Conservation (phyloP, 305 asterid genomes). For the Fraxinus greggii region DNA sequence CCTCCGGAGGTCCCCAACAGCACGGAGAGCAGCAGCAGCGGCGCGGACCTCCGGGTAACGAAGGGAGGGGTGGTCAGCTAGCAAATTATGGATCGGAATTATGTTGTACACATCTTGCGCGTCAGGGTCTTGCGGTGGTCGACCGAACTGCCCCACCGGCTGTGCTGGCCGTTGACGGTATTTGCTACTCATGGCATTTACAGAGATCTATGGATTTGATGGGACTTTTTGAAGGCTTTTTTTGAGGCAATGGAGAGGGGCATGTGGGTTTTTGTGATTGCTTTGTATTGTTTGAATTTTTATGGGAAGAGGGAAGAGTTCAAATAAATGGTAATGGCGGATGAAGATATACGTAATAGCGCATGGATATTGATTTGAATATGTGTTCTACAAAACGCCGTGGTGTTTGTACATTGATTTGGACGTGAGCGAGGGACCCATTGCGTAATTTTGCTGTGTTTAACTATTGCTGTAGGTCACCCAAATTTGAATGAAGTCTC, state of each 20-base stretch:
- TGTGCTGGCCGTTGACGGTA: slow-evolving; percentile 33
- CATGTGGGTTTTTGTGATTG: background rate
- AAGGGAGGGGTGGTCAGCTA: slow-evolving; percentile 49
- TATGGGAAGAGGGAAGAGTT: background rate
- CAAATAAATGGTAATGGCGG: background rate
- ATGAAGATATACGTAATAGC: background rate
- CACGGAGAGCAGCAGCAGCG: slow-evolving; percentile 29
- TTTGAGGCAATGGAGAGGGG: background rate
- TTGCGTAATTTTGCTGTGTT: background rate
- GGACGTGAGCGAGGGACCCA: background rate
- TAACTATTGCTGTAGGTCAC: background rate
- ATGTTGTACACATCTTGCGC: slow-evolving; percentile 34
- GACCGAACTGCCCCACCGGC: slow-evolving; percentile 25
- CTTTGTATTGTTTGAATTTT: background rate
- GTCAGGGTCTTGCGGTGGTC: slow-evolving; percentile 11
- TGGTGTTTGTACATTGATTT: background rate
- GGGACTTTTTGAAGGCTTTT: background rate
- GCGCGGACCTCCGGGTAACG: slow-evolving; percentile 51
- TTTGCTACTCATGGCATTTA: slow-evolving; percentile 31
- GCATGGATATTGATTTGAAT: background rate
- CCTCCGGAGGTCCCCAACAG: slow-evolving; percentile 42
- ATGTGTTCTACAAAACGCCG: background rate
- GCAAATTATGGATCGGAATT: slow-evolving; percentile 40
- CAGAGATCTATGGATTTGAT: slow-evolving; percentile 24
- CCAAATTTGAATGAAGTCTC: background rate